Evolutionary conservation across 768 basidiomycete species (phyloP).

Genomic region (Pholiota microspora): DNA sequence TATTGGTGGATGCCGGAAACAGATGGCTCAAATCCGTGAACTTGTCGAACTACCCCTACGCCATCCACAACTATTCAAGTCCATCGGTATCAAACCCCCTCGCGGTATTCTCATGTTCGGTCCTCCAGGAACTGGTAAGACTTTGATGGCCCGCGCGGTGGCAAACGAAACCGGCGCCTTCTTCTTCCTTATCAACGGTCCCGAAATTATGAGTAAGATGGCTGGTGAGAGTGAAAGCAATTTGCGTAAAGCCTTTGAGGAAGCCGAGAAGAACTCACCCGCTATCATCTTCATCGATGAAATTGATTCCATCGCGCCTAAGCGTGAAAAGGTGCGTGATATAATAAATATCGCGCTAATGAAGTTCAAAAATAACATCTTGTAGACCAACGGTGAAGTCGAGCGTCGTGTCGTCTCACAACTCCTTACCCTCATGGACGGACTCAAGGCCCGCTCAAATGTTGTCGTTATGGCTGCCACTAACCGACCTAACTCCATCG

Average conservation of each 20-base stretch:
- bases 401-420: slow-evolving; percentile 99
- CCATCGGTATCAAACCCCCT: slow-evolving; percentile 99
- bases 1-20: slow-evolving; percentile 98
- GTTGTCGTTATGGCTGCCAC: slow-evolving; percentile 99
- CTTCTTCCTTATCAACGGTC: slow-evolving; percentile 99
- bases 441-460: slow-evolving; percentile 96
- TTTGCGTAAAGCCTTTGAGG: slow-evolving; percentile 96
- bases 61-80: slow-evolving; percentile 99
- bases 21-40: slow-evolving; percentile 99
- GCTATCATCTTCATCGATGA: slow-evolving; percentile 99
- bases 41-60: slow-evolving; percentile 97
- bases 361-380: neutral
- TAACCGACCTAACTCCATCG: slow-evolving; percentile 98
- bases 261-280: slow-evolving; percentile 99
- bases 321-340: slow-evolving; percentile 88
- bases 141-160: slow-evolving; percentile 98
- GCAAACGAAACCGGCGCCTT: slow-evolving; percentile 99
- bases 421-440: slow-evolving; percentile 98
- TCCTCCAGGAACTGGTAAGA: slow-evolving; percentile 99
- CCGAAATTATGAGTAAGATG: slow-evolving; percentile 99
- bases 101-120: slow-evolving; percentile 99
- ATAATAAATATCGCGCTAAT: slow-evolving; percentile 19
- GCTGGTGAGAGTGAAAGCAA: slow-evolving; percentile 98
- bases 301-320: slow-evolving; percentile 98
- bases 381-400: slow-evolving; percentile 97